Base-by-base conservation (phyloP, 148 eudicot genomes). In the Chenopodium berlandieri region DNA sequence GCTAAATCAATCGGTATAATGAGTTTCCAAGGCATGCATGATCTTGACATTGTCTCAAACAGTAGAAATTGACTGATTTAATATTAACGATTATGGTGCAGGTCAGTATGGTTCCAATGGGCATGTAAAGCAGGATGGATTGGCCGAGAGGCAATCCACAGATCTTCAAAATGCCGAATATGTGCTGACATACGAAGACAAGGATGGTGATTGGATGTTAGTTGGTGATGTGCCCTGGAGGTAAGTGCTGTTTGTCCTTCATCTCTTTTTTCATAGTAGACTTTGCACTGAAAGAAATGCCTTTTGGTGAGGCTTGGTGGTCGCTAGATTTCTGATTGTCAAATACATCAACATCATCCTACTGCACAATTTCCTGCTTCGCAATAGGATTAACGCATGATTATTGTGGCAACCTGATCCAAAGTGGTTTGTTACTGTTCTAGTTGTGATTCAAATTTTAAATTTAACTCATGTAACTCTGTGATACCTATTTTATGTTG, bases 161-260 rank as follows among this genome's bases (percentile, higher is more conserved):
- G 86, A 84, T 84, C 78, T 84, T 69, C 84, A 77, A 16, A 81
- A 64, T 58, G 79, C 84, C 32, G 87, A 85, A 60, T 81, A 78
- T 81, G 87, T 85, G 62, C 71, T 85, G 82, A 85, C 87, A n/a
- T 81, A 85, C 65, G 84, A 85, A 85, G 87, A 85, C 79, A 85
- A 81, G 73, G 87, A 81, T 75, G 82, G 82, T 75, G 87, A 85
- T 75, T 81, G 87, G 87, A 85, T 85, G 87, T 67, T 85, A 74
- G 87, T 85, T 74, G 87, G 87, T 17, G 84, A 85, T 85, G 87
- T 85, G 22, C 87, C 87, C 4, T 85, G 87, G 87, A 85, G 79
- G 87, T 85, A 74, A 85, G 87, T 78, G 64, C 31, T 56, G 60
- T 76, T 70, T 40, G 75, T 84, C 67, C 67, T 73, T 34, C 76